Evolutionary conservation across 139 green algal species (phyloP), one percentile per base, ranked within the genome.

Genomic region (Mesostigma viride): DNA sequence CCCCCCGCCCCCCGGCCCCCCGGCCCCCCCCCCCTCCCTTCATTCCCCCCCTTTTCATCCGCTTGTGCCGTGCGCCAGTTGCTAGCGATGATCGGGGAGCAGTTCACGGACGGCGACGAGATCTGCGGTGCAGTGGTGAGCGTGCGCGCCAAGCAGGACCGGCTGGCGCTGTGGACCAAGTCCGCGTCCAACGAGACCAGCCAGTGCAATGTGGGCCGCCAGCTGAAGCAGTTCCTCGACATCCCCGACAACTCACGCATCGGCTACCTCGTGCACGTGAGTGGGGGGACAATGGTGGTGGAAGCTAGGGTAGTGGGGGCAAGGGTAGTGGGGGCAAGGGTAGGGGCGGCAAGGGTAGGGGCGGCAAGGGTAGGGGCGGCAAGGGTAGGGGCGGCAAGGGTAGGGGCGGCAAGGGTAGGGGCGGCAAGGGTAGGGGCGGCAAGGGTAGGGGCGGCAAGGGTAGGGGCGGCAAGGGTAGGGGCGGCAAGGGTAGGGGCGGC

Each of bases 21-120:
- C n/a, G n/a, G n/a, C n/a, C n/a, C n/a, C n/a, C n/a, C n/a, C n/a
- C n/a, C 14, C 40, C 40, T 14, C 40, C 40, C 40, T 51, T 51
- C 14, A 51, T 51, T 14, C 40, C 40, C 24, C 26, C 35, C 30
- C 35, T 33, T 14, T 28, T 64, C 60, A 35, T 27, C 35, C 3
- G 0, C 59, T 46, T 3, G 57, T 31, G 27, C 22, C 30, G 1
- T 3, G 3, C 61, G 57, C n/a, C 84, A 93, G 86, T 68, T 97
- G 64, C 82, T 99, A 56, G 89, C 86, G n/a, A 88, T 91, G 76
- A 95, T 99, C 30, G 93, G 94, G 24, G 94, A 99, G 84, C 94
- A 99, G 82, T 97, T 96, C 70, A 80, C 84, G 4, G 92, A 97
- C 35, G 82, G 87, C 4, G 86, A 95, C 3, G 94, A 98, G 69